Evolutionary conservation across 129 eudicot species (phyloP), one percentile per base, ranked within the genome.

Genomic region (Ambrosia artemisiifolia): DNA sequence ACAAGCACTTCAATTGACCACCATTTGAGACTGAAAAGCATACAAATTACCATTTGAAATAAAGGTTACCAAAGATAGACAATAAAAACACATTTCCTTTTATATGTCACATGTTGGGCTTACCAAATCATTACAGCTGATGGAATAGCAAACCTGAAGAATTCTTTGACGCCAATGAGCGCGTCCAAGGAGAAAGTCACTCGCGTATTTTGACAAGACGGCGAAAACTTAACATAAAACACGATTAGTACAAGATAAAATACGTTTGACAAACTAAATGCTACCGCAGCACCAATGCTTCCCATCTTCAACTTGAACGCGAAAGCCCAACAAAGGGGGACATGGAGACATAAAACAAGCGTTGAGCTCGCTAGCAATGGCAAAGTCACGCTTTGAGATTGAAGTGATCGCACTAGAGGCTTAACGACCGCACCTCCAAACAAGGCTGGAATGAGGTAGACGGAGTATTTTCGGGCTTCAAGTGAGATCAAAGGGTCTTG

Each of bases 101-200:
- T 49, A 14, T 6, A 49, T 44, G 55, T 18, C 17, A 6, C 9
- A 44, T 10, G 14, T 2, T 7, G 54, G 6, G 59, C 18, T 48
- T 84, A 86, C 96, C 96, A 89, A 54, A 89, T 81, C 92, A 89
- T 89, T 1, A 75, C 71, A 49, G 92, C 92, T n/a, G 92, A 84
- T 1, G 95, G 95, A 63, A 87, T 63, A 44, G 84, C 96, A 62
- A 80, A 78, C 7, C 70, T 77, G 33, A 87, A 85, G 82, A 90
- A 90, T 44, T 90, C 86, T 74, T 75, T 76, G 32, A 87, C 20
- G 43, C 85, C 70, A 12, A 70, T 61, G 13, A 89, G 62, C 2
- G 81, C 85, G 11, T 89, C 90, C 17, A n/a, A 80, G 9, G 84
- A 72, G 69, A 85, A 69, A 30, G 78, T 42, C 56, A 79, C 79